phyloP scores from a whole-genome alignment of 495 filamentous ascomycete species.

The Podospora fimiseda region DNA sequence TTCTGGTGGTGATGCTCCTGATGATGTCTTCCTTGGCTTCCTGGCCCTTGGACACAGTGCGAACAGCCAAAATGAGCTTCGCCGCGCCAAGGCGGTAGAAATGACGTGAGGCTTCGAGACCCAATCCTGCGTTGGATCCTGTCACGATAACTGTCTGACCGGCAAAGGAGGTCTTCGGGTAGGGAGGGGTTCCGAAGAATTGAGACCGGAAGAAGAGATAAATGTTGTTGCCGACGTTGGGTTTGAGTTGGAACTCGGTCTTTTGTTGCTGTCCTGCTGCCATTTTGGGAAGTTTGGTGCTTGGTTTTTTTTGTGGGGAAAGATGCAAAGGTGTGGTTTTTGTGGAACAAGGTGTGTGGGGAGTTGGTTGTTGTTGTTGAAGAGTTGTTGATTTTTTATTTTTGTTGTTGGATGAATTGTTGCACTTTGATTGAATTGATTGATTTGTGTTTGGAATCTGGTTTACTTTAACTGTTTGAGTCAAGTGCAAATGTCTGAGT shows the following conservation, averaged over 20 bases:
- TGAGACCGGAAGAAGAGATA: background rate
- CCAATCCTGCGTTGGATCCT: constrained; percentile 46
- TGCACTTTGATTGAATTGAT: too few species aligned
- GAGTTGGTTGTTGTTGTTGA: too few species aligned
- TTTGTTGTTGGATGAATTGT: too few species aligned
- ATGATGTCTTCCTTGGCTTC: constrained; percentile 32
- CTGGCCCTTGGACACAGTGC: constrained; percentile 31
- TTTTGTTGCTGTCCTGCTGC: background rate
- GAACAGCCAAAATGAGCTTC: constrained; percentile 11
- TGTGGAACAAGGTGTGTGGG: too few species aligned
- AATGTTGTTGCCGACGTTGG: background rate
- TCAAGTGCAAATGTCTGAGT: too few species aligned
- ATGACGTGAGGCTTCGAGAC: constrained; percentile 41
- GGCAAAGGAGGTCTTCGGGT: background rate
- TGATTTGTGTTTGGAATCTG: too few species aligned
- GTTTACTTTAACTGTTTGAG: too few species aligned
- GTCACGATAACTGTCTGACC: constrained; percentile 47
- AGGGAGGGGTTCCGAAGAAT: background rate
- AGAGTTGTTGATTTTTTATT: too few species aligned
- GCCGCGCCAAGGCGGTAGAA: constrained; percentile 6
- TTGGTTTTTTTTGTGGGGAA: too few species aligned
- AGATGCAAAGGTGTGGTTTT: too few species aligned
- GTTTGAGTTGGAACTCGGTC: background rate
- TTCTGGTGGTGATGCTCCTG: constrained; percentile 28
- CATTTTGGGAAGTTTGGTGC: background rate